Conservation (phyloP, 345 rosid species). For the Pistacia atlantica region DNA sequence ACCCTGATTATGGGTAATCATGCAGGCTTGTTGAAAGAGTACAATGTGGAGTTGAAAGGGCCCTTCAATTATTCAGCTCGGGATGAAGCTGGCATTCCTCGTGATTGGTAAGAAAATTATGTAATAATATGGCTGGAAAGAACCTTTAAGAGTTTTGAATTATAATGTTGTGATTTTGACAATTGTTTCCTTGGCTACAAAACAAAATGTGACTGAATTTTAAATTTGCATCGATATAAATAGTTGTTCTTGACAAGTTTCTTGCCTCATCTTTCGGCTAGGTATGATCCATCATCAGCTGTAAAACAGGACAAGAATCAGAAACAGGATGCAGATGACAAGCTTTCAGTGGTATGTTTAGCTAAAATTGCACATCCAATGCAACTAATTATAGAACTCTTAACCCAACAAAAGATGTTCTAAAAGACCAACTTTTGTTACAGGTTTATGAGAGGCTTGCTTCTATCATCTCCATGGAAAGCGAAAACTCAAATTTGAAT, state of each 20-base stretch:
- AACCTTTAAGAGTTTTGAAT: not conserved
- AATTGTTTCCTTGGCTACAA: not conserved
- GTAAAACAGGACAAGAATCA: slow-evolving; percentile 31
- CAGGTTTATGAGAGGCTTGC: slow-evolving; percentile 88
- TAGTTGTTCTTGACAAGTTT: not conserved
- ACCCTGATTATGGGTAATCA: slow-evolving; percentile 18
- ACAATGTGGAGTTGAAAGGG: slow-evolving; percentile 82
- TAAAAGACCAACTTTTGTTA: not conserved
- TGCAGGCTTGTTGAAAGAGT: slow-evolving; percentile 74
- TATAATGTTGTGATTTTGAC: not conserved
- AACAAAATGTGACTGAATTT: not conserved
- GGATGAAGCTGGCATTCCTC: slow-evolving; percentile 90
- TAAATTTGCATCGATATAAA: not conserved
- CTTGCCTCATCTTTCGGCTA: slow-evolving; percentile 25
- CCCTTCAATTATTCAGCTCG: slow-evolving; percentile 92
- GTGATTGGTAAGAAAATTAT: slow-evolving; percentile 61
- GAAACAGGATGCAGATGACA: slow-evolving; percentile 36
- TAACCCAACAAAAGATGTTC: not conserved
- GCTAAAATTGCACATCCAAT: not conserved
- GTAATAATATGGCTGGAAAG: not conserved
- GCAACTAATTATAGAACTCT: not conserved
- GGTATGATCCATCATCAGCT: slow-evolving; percentile 64
- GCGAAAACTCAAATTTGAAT: slow-evolving; percentile 62
- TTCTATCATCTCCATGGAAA: slow-evolving; percentile 76
- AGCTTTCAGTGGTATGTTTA: slow-evolving; percentile 63